Base-by-base conservation (phyloP, 2,329 filamentous ascomycete genomes). In the Aspergillus glaucus region DNA sequence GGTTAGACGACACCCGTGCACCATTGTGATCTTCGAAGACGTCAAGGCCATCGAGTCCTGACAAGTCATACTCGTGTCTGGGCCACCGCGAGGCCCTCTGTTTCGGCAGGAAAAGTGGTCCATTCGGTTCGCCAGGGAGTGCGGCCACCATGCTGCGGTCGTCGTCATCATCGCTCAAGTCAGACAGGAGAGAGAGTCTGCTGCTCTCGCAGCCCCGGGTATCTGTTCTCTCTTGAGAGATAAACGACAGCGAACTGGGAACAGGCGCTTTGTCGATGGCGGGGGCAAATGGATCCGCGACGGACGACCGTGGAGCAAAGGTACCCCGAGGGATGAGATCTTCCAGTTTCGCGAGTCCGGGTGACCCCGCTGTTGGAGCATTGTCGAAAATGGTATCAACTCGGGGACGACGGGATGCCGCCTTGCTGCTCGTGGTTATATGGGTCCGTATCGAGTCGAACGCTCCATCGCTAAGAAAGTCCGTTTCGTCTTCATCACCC, bases 371-470 rank as follows among this genome's bases (percentile, higher is more conserved):
- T 6, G 63, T 53, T 50, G 70, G 71, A 45, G 73, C 75, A 58
- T 80, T 78, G 62, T 82, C 79, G 62, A 85, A 84, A 57, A 85
- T 81, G 9, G 78, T 81, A 57, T 84, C 79, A 50, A 85, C 82
- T 44, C 76, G 77, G 52, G 79, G 75, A 40, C 79, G 77, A 57
- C 78, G 73, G 51, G 75, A 68, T 39, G 75, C 76, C 22, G 76
- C 76, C 48, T 74, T 76, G 58, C 69, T 72, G 47, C 75, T 78
- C 53, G 74, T 72, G 14, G 79, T 81, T 45, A 76, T 76, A 56
- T 79, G 74, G 8, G 81, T 84, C 50, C 79, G 79, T 50, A 83
- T 69, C 44, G 81, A 84, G 64, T 84, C 81, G 66, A 79, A 84
- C 14, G 77, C 73, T 21, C 77, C 81, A 54, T 84, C 81, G 55